Base-by-base conservation (phyloP, 176 grass and related monocot genomes). In the Lolium perenne region DNA sequence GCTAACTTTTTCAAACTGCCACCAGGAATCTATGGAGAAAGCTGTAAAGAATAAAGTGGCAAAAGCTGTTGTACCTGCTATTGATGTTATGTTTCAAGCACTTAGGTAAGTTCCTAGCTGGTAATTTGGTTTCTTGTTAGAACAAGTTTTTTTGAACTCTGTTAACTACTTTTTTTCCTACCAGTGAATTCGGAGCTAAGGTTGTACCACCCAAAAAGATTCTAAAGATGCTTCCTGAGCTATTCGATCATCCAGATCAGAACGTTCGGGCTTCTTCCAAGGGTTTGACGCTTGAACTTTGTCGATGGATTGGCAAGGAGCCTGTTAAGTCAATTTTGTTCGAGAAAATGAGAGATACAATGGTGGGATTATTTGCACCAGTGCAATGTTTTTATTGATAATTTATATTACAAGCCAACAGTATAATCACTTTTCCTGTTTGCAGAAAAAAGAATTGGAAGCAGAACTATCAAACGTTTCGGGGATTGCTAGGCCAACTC, bases 11-110 rank as follows among this genome's bases (percentile, higher is more conserved):
- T 83, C 48, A 79, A 79, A n/a, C 26, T 4, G 70, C 67, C 45
- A 12, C 66, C 83, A 99, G 97, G 97, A 99, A 92, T 90, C 94
- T 29, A 99, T 99, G 97, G 97, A 99, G 85, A 99, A 99, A 77
- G 97, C 94, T 56, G 81, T 99, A 80, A 99, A 99, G 85, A 92
- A 92, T 71, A 99, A 99, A 94, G 97, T 99, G 77, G 94, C 97
- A 71, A 99, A 99, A 91, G 97, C 97, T 75, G 97, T 99, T 88
- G 97, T 99, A 32, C 97, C 97, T 72, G 97, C 97, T 79, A 99
- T 99, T 85, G 97, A 99, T 90, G 94, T 99, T 66, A 99, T 99
- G 97, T 99, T 99, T 97, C 97, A 97, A 88, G 94, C 97, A 73
- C 91, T 99, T 53, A 99, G 97, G 97, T 99, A 54, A 71, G 80